Conservation (phyloP, 2,329 filamentous ascomycete genomes). For the Fusarium phyllophilum region DNA sequence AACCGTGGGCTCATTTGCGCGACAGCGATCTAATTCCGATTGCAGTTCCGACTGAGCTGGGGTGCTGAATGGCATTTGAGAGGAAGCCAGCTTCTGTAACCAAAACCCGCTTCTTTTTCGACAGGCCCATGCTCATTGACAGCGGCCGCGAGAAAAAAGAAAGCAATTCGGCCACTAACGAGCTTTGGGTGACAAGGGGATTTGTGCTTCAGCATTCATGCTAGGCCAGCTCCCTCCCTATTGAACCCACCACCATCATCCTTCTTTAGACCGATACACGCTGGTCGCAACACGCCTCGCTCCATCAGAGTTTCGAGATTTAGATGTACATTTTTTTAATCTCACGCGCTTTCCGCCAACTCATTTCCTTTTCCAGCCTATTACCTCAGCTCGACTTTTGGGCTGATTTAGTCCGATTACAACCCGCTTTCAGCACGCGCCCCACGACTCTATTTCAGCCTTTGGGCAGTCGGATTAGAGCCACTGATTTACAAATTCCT, state of each 20-base stretch:
- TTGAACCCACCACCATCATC: neutral
- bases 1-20: slow-evolving; percentile 41
- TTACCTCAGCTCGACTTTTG: slow-evolving; percentile 23
- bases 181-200: slow-evolving; percentile 11
- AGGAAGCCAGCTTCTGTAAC: slow-evolving; percentile 21
- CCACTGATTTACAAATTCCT: slow-evolving; percentile 32
- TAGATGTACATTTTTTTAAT: neutral
- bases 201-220: neutral
- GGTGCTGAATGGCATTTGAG: slow-evolving; percentile 31
- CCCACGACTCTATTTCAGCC: slow-evolving; percentile 39
- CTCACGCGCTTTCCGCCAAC: slow-evolving; percentile 22
- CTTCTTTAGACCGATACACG: slow-evolving; percentile 17
- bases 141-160: slow-evolving; percentile 17
- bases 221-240: slow-evolving; percentile 5
- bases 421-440: slow-evolving; percentile 33
- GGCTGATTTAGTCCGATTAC: slow-evolving; percentile 18
- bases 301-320: slow-evolving; percentile 1
- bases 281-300: slow-evolving; percentile 16
- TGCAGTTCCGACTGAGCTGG: slow-evolving; percentile 24
- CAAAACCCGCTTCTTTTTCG: slow-evolving; percentile 30
- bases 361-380: slow-evolving; percentile 27
- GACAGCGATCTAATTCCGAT: slow-evolving; percentile 8
- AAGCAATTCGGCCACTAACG: slow-evolving; percentile 19
- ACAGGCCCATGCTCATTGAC: slow-evolving; percentile 29
- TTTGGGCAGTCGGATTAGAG: slow-evolving; percentile 34